Percentiles rank a stretch among this genome's conserved stretches.
Conservation (phyloP, 805 yeast genomes). For the Yueomyces sp. region DNA sequence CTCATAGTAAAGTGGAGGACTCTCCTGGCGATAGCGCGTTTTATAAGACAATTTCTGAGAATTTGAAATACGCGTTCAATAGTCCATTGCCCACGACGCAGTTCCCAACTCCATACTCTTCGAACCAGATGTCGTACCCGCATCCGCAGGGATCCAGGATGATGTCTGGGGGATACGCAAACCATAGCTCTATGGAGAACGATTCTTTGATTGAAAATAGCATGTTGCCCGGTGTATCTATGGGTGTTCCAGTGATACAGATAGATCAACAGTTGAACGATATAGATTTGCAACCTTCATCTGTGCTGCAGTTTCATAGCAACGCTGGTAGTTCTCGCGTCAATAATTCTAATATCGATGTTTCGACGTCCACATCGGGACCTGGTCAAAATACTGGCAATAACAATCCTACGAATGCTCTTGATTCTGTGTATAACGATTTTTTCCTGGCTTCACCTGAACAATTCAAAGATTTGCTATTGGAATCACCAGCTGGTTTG, state of each 20-base stretch:
- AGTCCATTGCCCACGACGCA: constrained; percentile 23
- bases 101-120: constrained; percentile 24
- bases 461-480: constrained; percentile 22
- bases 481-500: constrained; percentile 17
- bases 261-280: constrained; percentile 16
- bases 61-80: constrained; percentile 17
- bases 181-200: no score
- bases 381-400: neutral
- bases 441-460: constrained; percentile 24
- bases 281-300: constrained; percentile 23
- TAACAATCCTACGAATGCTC: constrained; percentile 5
- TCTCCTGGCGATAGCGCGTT: constrained; percentile 13
- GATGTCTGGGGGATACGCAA: neutral
- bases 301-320: constrained; percentile 14
- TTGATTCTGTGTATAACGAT: constrained; percentile 8
- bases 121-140: constrained; percentile 8
- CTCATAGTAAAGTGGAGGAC: neutral
- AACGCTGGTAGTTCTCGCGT: no score
- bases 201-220: constrained; percentile 2
- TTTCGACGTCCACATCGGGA: no score
- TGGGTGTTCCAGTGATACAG: constrained; percentile 2
- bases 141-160: constrained; percentile 2
- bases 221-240: constrained; percentile 8
- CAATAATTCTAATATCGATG: no score
- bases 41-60: constrained; percentile 17